These are phyloP conservation scores for Platismatia glauca DNA, from an alignment of 495 filamentous ascomycete species.

Conservation along the genomic window DNA sequence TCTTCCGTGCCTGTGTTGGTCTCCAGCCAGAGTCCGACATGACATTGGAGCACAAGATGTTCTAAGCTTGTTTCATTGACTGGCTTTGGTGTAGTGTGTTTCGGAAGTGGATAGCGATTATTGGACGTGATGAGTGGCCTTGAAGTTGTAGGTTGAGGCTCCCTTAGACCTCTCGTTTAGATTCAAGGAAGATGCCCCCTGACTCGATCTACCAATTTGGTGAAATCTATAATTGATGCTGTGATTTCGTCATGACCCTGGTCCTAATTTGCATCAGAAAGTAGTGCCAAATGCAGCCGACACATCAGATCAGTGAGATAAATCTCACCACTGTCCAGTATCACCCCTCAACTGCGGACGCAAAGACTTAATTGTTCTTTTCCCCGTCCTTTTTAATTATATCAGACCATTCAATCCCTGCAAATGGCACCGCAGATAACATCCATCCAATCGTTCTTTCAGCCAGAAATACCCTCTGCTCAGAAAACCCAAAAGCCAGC, in stretches of 20 bases:
- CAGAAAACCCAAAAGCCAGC: conserved; percentile 3
- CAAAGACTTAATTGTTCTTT: not conserved
- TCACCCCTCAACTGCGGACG: not conserved
- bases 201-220: not conserved
- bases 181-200: conserved; percentile 25
- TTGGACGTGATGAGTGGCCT: not conserved
- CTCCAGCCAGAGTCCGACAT: conserved; percentile 98
- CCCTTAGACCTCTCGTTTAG: conserved; percentile 24
- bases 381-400: not conserved
- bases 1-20: conserved; percentile 97
- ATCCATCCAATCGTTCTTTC: conserved; percentile 49
- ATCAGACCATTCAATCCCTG: not conserved
- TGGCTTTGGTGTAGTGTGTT: not conserved
- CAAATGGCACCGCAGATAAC: conserved; percentile 33
- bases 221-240: not conserved
- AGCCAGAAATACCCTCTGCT: conserved; percentile 23
- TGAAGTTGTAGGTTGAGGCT: conserved; percentile 15
- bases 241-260: conserved; percentile 3
- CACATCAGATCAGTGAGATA: not conserved
- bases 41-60: conserved; percentile 98
- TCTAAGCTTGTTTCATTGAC: conserved; percentile 37
- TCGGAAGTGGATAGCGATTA: not conserved
- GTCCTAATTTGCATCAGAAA: not conserved
- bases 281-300: conserved; percentile 8
- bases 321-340: not conserved